Evolutionary conservation across 2,329 filamentous ascomycete species (phyloP).

Genomic region (Ophioceras dolichostomum): DNA sequence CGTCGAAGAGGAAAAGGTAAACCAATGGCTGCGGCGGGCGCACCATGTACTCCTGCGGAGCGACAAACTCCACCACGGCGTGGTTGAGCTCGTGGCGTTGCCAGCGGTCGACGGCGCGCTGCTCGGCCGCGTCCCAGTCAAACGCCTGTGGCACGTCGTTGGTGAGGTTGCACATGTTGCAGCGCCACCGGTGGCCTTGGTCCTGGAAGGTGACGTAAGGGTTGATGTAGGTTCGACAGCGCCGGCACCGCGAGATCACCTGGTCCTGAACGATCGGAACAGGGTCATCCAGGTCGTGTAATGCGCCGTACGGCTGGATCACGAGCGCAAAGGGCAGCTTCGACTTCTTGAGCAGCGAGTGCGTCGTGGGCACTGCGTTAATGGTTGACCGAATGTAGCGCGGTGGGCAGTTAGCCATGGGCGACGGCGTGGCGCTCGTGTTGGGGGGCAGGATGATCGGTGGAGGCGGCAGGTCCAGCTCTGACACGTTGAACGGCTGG

Average conservation of each 20-base stretch:
- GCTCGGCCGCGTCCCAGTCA: conserved; percentile 88
- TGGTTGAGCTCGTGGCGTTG: conserved; percentile 88
- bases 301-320: conserved; percentile 86
- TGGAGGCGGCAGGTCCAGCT: conserved; percentile 83
- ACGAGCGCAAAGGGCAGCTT: conserved; percentile 90
- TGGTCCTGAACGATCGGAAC: conserved; percentile 92
- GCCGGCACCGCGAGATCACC: conserved; percentile 89
- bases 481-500: conserved; percentile 87
- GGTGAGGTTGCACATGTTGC: conserved; percentile 98
- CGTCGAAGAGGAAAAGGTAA: conserved; percentile 90
- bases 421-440: conserved; percentile 85
- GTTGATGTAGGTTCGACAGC: conserved; percentile 96
- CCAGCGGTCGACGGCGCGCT: conserved; percentile 88
- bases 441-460: conserved; percentile 78
- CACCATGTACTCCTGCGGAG: conserved; percentile 99
- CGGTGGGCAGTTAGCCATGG: conserved; percentile 78
- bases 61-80: conserved; percentile 93
- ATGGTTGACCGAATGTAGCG: conserved; percentile 94
- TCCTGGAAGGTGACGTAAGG: conserved; percentile 94
- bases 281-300: conserved; percentile 85
- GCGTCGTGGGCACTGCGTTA: conserved; percentile 85
- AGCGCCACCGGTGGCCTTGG: conserved; percentile 94
- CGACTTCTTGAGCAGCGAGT: conserved; percentile 91
- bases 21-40: conserved; percentile 90
- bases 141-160: conserved; percentile 99